Evolutionary conservation across 2,329 filamentous ascomycete species (phyloP), one percentile per base, ranked within the genome.

Genomic region (Colletotrichum zoysiae): DNA sequence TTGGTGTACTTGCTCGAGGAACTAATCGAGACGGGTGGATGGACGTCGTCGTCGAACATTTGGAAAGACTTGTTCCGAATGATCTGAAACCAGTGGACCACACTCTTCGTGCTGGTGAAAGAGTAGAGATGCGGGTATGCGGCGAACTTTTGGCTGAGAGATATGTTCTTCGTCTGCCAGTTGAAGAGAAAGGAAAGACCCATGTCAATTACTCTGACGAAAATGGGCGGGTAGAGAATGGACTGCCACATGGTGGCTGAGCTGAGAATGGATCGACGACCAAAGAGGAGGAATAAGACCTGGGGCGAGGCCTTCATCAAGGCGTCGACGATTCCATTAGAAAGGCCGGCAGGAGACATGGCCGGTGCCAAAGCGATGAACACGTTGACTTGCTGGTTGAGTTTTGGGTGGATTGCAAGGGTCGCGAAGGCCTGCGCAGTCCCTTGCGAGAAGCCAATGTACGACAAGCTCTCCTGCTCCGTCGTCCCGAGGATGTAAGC

Each of bases 81-180:
- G 79, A 99, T 98, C 80, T 99, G 96, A 81, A 99, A 99, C 96
- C 96, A 99, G 80, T 99, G 96, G 0, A 99, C 96, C 11, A 99
- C 95, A 26, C 92, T 95, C 83, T 99, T 99, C 69, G 95, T 97
- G 80, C 94, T 97, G 0, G 95, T 98, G 80, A 95, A 98, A 0
- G 95, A 98, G 84, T 97, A 99, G 0, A 99, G 85, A 83, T 99
- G 96, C 12, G 95, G 92, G 79, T 99, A 99, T 1, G 95, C 95
- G 2, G 96, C 96, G 23, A 99, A 89, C 79, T 99, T 99, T 81
- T 99, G 96, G 69, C 92, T 91, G 0, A 90, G 84, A 11, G 90
- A 90, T 73, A 99, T 98, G 80, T 98, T 99, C 70, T 86, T 85
- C 5, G 92, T 93, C 73, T 89, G 90, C 96, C 96, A 99, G 76